These are phyloP conservation scores for Trichoderma citrinoviride DNA, from an alignment of 2,329 filamentous ascomycete genomes.

Conservation along the genomic window DNA sequence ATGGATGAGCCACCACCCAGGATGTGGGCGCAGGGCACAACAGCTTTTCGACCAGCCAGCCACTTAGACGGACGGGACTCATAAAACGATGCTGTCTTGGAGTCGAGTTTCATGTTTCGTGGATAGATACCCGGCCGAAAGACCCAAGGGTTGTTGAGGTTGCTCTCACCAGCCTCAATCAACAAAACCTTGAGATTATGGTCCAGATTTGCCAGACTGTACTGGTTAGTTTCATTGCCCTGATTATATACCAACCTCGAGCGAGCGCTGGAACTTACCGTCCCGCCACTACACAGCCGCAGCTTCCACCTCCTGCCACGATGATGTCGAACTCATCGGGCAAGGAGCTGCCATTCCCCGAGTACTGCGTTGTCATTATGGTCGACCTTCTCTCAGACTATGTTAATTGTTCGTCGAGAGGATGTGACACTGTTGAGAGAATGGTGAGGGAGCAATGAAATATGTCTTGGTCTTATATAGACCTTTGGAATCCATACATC, in stretches of 20 bases:
- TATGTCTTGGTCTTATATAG: background rate
- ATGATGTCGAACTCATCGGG: slow-evolving; percentile 25
- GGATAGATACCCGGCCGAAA: slow-evolving; percentile 24
- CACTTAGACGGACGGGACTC: slow-evolving; percentile 22
- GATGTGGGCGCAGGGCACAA: slow-evolving; percentile 25
- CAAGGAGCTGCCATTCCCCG: slow-evolving; percentile 4
- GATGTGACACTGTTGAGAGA: background rate
- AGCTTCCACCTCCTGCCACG: slow-evolving; percentile 25
- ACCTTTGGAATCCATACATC: background rate
- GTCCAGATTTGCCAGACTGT: slow-evolving; percentile 24
- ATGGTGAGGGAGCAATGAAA: background rate
- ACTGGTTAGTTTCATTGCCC: background rate
- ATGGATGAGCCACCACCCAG: slow-evolving; percentile 29
- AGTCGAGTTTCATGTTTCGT: slow-evolving; percentile 20
- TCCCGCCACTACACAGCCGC: background rate
- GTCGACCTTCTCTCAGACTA: background rate
- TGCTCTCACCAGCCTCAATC: slow-evolving; percentile 26
- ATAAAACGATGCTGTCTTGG: slow-evolving; percentile 25
- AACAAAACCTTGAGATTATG: slow-evolving; percentile 25
- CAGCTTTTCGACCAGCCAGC: slow-evolving; percentile 22
- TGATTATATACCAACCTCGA: background rate
- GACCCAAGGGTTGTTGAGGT: slow-evolving; percentile 25
- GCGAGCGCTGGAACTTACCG: background rate
- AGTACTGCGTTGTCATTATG: slow-evolving; percentile 7
- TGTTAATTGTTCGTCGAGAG: background rate